Evolutionary conservation across 148 eudicot species (phyloP).

Genomic region (Linanthus parryae): DNA sequence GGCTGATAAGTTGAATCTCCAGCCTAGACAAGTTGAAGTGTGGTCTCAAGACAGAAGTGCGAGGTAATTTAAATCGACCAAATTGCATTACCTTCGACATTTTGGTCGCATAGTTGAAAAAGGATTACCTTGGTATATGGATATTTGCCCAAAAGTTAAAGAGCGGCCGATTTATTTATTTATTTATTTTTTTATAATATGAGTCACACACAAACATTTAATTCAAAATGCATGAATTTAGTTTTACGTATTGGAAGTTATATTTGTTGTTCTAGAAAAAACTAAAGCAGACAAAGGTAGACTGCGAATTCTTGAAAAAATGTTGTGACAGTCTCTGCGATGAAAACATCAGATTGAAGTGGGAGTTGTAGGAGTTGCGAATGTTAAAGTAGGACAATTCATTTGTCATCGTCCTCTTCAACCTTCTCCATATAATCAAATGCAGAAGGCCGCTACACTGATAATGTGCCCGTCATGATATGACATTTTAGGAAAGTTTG

Average conservation of each 20-base stretch:
- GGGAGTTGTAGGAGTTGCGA: slow-evolving; percentile 25
- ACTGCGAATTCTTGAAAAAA: slow-evolving; percentile 25
- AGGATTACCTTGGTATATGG: too few relatives aligned
- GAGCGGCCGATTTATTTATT: neutral
- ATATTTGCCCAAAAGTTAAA: too few relatives aligned
- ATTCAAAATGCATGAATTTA: neutral
- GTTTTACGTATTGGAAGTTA: neutral
- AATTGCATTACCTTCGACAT: neutral
- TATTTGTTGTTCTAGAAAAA: slow-evolving; percentile 22
- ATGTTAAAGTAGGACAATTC: slow-evolving; percentile 7
- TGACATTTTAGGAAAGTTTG: too few relatives aligned
- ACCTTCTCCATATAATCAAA: slow-evolving; percentile 3
- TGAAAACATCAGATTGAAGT: slow-evolving; percentile 28
- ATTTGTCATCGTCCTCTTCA: neutral
- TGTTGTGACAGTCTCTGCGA: slow-evolving; percentile 26
- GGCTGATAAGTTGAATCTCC: slow-evolving; percentile 26
- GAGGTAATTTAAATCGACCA: slow-evolving; percentile 11
- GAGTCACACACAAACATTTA: too few relatives aligned
- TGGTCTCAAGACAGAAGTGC: slow-evolving; percentile 46
- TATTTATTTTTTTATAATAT: too few relatives aligned
- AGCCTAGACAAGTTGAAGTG: slow-evolving; percentile 39
- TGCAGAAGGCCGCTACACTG: slow-evolving; percentile 4
- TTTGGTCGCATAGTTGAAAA: neutral
- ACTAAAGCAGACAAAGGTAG: too few relatives aligned
- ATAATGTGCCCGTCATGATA: slow-evolving; percentile 6